A percentile compares a stretch with the other conserved stretches of the same genome.
Evolutionary conservation across 352 stramenopile species (phyloP).

Genomic region (Pythium guiyangense): DNA sequence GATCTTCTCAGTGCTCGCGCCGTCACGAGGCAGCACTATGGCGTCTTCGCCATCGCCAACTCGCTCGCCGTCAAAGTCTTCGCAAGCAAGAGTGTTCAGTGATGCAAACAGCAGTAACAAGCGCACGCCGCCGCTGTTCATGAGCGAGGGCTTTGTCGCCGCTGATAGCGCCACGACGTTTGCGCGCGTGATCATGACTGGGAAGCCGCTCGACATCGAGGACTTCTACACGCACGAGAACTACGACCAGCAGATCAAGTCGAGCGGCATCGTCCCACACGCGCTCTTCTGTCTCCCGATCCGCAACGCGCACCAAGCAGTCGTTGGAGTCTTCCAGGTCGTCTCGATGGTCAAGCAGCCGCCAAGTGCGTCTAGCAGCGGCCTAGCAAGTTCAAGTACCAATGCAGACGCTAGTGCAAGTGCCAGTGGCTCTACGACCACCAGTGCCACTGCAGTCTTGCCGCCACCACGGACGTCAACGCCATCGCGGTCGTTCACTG

Average conservation of each 20-base stretch:
- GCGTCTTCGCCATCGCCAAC: too few relatives aligned
- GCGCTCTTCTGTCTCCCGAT: conserved; percentile 64
- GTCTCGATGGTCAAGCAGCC: conserved; percentile 15
- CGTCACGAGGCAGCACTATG: too few relatives aligned
- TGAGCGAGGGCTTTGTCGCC: conserved; percentile 49
- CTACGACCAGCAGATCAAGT: conserved; percentile 42
- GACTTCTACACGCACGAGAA: conserved; percentile 55
- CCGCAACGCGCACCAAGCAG: conserved; percentile 49
- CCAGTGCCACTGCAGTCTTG: too few relatives aligned
- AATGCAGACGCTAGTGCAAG: neutral
- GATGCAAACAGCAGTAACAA: conserved; percentile 9
- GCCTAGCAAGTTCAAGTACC: neutral
- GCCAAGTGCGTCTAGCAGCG: neutral
- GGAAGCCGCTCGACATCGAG: conserved; percentile 43
- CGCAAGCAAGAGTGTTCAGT: neutral
- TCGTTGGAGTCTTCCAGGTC: conserved; percentile 58
- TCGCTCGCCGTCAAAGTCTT: neutral
- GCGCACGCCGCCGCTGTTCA: conserved; percentile 20
- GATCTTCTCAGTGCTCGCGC: conserved; percentile 32
- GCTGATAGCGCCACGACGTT: conserved; percentile 60
- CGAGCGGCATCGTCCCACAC: conserved; percentile 26
- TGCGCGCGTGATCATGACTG: conserved; percentile 63
- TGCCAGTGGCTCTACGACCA: too few relatives aligned
- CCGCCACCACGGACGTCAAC: neutral
- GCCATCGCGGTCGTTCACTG: conserved; percentile 22